These are phyloP conservation scores for Bipolaris gigantea DNA, from an alignment of 2,329 filamentous ascomycete species.

Conservation along the genomic window DNA sequence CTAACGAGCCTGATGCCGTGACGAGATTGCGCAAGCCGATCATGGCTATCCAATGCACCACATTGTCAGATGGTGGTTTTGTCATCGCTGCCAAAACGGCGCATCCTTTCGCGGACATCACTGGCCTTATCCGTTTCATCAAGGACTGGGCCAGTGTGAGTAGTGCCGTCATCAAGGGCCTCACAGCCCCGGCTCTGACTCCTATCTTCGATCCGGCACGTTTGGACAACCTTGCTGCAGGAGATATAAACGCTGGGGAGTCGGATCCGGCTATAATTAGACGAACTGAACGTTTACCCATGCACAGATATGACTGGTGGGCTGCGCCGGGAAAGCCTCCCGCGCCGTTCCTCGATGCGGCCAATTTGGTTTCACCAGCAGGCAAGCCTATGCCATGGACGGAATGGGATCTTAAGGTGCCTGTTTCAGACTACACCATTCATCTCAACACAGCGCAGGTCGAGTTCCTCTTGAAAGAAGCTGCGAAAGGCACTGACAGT, in stretches of 20 bases:
- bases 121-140: constrained; percentile 5
- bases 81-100: constrained; percentile 9
- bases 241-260: no score
- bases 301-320: no score
- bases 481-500: neutral
- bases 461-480: constrained; percentile 2
- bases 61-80: constrained; percentile 8
- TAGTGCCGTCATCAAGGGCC: neutral
- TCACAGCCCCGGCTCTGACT: neutral
- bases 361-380: no score
- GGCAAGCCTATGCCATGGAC: constrained; percentile 11
- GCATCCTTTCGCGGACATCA: constrained; percentile 14
- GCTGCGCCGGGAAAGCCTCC: no score
- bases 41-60: constrained; percentile 13
- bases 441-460: constrained; percentile 6
- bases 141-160: constrained; percentile 12
- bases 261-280: no score
- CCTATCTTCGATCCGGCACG: no score
- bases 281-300: no score
- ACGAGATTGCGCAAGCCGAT: constrained; percentile 5
- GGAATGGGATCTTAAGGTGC: constrained; percentile 7
- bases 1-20: constrained; percentile 6
- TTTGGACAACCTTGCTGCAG: no score
- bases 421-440: constrained; percentile 8
- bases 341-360: no score